A percentile compares a stretch with the other conserved stretches of the same genome.
Conservation (phyloP, 2,329 filamentous ascomycete species). For the Aspergillus felis region DNA sequence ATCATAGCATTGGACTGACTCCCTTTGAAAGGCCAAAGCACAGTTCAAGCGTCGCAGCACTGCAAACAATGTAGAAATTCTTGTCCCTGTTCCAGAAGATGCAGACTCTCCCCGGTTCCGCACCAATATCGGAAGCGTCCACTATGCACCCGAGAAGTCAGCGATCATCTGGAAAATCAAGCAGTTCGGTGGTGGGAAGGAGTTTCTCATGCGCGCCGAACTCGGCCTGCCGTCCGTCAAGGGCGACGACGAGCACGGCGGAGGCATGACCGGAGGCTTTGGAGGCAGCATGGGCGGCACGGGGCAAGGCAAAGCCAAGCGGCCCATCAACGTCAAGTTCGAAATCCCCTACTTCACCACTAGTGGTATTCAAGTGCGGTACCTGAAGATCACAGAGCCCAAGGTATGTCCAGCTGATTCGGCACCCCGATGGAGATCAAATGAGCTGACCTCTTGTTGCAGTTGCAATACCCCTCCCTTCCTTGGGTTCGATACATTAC, state of each 20-base stretch:
- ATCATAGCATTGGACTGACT: slow-evolving; percentile 2
- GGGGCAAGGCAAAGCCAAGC: slow-evolving; percentile 80
- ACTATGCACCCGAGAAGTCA: slow-evolving; percentile 95
- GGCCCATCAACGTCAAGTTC: slow-evolving; percentile 98
- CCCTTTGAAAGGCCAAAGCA: slow-evolving; percentile 63
- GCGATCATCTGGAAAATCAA: slow-evolving; percentile 99
- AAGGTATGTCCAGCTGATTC: slow-evolving; percentile 62
- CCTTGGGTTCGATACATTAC: slow-evolving; percentile 99
- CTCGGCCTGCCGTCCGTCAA: slow-evolving; percentile 89
- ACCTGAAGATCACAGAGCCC: slow-evolving; percentile 98
- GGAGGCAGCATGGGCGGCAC: slow-evolving; percentile 95
- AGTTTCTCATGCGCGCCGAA: slow-evolving; percentile 97
- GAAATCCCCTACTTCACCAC: slow-evolving; percentile 99
- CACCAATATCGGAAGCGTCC: slow-evolving; percentile 94
- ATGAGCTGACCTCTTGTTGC: slow-evolving; percentile 3
- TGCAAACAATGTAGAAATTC: slow-evolving; percentile 97
- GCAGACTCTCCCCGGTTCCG: slow-evolving; percentile 94
- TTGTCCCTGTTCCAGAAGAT: slow-evolving; percentile 94
- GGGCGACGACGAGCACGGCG: slow-evolving; percentile 90
- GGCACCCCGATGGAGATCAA: background rate
- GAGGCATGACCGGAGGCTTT: slow-evolving; percentile 96
- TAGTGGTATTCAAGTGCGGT: slow-evolving; percentile 95
- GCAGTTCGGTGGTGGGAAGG: slow-evolving; percentile 97
- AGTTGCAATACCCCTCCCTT: slow-evolving; percentile 96
- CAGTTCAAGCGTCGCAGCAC: slow-evolving; percentile 98